Base-by-base conservation (phyloP, 2,329 filamentous ascomycete species). In the Incumbomyces delicatus region DNA sequence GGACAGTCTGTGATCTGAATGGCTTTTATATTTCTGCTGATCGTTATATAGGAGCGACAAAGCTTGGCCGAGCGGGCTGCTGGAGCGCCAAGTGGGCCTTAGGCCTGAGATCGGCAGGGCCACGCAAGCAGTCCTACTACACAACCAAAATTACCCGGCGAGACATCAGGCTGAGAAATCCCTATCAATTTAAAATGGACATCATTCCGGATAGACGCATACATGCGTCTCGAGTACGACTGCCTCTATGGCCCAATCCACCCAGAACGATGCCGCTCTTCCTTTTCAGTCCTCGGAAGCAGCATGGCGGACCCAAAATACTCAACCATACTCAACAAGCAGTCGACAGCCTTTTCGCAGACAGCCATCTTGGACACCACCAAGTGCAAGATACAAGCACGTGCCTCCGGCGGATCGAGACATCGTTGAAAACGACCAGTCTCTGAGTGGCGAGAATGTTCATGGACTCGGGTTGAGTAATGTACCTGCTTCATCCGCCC, bases 321-420 rank as follows among this genome's bases (percentile, higher is more conserved):
- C 7, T 31, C 31, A 20, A 4, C 17, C 31, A n/a, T n/a, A 3
- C n/a, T 16, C 42, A 2, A 6, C 42, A n/a, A 27, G 22, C 8
- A 38, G 3, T 4, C 10, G 42, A 17, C 11, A 4, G 27, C 39
- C 39, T 29, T 42, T 29, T 29, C 30, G 42, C n/a, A 22, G 32
- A 29, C 42, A 44, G 16, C 14, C 11, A 16, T 37, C 42, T 14
- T 44, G 42, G 42, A 27, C 17, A 18, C n/a, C 32, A 18, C n/a
- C 17, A 7, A n/a, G 22, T 22, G 17, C 31, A 38, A 16, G 22
- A n/a, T 44, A 44, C 18, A 5, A 36, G 17, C 34, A 37, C 17
- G 31, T 44, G 2, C 10, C 42, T 13, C 32, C 33, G 7, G 42
- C 35, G 17, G 42, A 36, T 16, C 32, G 37, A 16, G 33, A 27